Evolutionary conservation across 2,329 filamentous ascomycete genomes (phyloP).

Genomic region (Didymella glomerata): DNA sequence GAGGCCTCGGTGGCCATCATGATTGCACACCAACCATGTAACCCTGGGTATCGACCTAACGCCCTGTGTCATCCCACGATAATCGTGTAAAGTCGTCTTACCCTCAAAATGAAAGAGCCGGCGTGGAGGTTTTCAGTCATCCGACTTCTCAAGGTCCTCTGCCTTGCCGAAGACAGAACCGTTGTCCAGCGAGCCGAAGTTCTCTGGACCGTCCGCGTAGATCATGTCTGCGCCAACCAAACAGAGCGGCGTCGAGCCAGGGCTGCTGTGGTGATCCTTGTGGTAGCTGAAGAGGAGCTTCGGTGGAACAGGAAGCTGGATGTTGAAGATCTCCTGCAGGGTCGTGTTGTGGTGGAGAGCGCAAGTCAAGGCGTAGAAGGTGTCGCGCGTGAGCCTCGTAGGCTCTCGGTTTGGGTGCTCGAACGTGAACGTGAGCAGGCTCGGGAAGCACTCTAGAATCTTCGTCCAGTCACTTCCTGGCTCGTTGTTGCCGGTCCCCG

Average conservation of each 20-base stretch:
- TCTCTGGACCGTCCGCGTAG: conserved; percentile 13
- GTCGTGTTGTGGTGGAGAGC: conserved; percentile 13
- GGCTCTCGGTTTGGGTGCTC: conserved; percentile 14
- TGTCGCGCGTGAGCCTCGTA: conserved; percentile 9
- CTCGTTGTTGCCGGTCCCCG: conserved; percentile 14
- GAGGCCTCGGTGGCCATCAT: not conserved
- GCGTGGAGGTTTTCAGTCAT: not conserved
- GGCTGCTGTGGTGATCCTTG: conserved; percentile 9
- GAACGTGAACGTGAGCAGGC: conserved; percentile 25
- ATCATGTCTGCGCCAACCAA: conserved; percentile 6
- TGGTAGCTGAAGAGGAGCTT: conserved; percentile 12
- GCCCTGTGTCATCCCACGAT: not conserved
- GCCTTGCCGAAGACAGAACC: conserved; percentile 1
- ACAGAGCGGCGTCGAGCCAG: conserved; percentile 3
- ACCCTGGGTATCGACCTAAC: conserved; percentile 1
- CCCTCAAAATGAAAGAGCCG: not conserved
- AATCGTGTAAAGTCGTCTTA: not conserved
- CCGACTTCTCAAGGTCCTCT: not conserved
- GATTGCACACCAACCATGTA: not conserved
- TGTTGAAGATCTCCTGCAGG: not conserved
- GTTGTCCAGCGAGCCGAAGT: not conserved
- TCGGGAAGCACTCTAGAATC: conserved; percentile 27
- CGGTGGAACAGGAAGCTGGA: conserved; percentile 6
- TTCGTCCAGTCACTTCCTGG: conserved; percentile 27
- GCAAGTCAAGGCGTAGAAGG: conserved; percentile 16